Evolutionary conservation across 768 basidiomycete genomes (phyloP).

Genomic region (Pulveroboletus ravenelii): DNA sequence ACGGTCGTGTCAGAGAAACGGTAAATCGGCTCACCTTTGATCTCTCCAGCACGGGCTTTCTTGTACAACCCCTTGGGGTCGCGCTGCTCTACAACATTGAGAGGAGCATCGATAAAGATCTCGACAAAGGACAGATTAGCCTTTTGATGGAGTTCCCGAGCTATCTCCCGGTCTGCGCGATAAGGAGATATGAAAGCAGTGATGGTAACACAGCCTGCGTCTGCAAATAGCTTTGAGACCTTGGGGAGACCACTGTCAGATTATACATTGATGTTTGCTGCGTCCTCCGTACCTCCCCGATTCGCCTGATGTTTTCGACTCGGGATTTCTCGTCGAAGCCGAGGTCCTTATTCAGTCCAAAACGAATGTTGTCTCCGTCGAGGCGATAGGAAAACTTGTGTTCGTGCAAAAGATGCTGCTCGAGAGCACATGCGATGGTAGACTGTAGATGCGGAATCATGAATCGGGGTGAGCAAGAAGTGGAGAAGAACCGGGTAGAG

Average conservation of each 20-base stretch:
- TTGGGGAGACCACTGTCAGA: conserved; percentile 28
- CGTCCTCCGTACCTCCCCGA: conserved; percentile 70
- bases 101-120: conserved; percentile 91
- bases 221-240: conserved; percentile 94
- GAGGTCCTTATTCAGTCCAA: conserved; percentile 95
- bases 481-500: too few species aligned
- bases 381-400: conserved; percentile 85
- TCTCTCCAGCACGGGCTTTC: conserved; percentile 92
- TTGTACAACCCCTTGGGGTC: conserved; percentile 98
- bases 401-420: conserved; percentile 88
- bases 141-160: conserved; percentile 75
- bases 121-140: conserved; percentile 81
- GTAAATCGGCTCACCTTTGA: conserved; percentile 62
- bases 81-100: conserved; percentile 80
- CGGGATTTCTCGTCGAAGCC: conserved; percentile 90
- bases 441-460: conserved; percentile 40
- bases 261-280: conserved; percentile 1
- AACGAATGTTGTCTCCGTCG: conserved; percentile 94
- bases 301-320: conserved; percentile 93
- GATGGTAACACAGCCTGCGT: conserved; percentile 78
- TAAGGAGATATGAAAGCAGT: conserved; percentile 99
- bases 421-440: conserved; percentile 94
- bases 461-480: background rate
- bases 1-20: background rate
- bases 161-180: conserved; percentile 74